Base-by-base conservation (phyloP, 208 protist species). In the Trypanosoma platydactyli region DNA sequence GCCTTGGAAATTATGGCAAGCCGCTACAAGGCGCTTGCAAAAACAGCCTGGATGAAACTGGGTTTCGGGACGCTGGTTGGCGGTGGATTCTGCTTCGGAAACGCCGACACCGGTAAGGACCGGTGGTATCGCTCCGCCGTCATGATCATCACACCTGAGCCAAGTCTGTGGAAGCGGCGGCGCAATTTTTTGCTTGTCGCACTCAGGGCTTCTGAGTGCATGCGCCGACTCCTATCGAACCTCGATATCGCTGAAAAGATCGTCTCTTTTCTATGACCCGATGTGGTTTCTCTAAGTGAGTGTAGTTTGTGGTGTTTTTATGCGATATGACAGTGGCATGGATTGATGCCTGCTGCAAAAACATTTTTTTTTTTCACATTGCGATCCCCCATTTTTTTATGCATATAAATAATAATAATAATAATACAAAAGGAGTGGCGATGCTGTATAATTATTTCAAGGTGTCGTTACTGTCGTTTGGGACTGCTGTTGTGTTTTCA, bases 251-350 rank as follows among this genome's bases (percentile, higher is more conserved):
- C 46, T 30, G 40, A 35, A 22, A 46, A 5, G 27, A 62, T 62
- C 9, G 56, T 40, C 18, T 62, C 56, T 30, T 62, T 62, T 50
- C 20, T 62, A 6, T 62, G 35, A 20, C 13, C 9, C 33, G 33
- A 38, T 38, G 9, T 9, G 9, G 33, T 38, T 9, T 38, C 9
- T 38, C 33, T 38, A n/a, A 44, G 40, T 16, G 40, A 44, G 40
- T 44, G 13, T 7, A 7, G 40, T 44, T 44, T 7, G 40, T 13
- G 40, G 53, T 33, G n/a, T 63, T 35, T n/a, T 42, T 54, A 99
- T n/a, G n/a, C n/a, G n/a, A n/a, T n/a, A n/a, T n/a, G n/a, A n/a
- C n/a, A n/a, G n/a, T n/a, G n/a, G n/a, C n/a, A n/a, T n/a, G n/a
- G n/a, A n/a, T n/a, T n/a, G n/a, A n/a, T n/a, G n/a, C n/a, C n/a